phyloP scores from a whole-genome alignment of 176 grass and related monocot genomes.

The Ananas comosus region DNA sequence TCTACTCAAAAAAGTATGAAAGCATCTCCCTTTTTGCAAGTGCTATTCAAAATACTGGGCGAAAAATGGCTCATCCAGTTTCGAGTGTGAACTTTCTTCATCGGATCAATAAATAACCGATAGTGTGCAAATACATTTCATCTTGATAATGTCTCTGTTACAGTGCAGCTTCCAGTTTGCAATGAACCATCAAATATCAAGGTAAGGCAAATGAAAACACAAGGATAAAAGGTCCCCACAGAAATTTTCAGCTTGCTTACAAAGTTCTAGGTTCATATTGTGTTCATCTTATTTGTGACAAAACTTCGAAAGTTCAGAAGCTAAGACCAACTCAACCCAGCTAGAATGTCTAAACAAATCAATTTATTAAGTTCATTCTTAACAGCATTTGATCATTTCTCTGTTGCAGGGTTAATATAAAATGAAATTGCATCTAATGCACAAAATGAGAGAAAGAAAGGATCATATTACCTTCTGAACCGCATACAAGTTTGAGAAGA shows the following conservation, averaged over 20 bases:
- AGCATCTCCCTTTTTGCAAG: too few species aligned
- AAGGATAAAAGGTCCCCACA: background rate
- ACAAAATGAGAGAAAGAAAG: conserved; percentile 1
- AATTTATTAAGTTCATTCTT: background rate
- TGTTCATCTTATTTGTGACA: background rate
- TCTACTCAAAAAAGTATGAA: too few species aligned
- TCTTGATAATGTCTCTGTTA: too few species aligned
- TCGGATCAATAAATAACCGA: too few species aligned
- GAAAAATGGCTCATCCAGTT: too few species aligned
- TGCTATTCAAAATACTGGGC: too few species aligned
- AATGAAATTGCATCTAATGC: too few species aligned
- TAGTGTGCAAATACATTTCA: too few species aligned
- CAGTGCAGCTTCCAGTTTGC: background rate
- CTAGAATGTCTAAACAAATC: conserved; percentile 7
- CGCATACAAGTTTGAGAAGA: conserved; percentile 38
- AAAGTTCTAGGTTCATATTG: background rate
- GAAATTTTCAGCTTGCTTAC: background rate
- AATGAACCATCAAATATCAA: background rate
- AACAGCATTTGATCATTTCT: too few species aligned
- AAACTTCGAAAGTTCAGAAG: background rate
- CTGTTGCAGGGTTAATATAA: too few species aligned
- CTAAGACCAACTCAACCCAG: background rate
- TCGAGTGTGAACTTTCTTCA: too few species aligned
- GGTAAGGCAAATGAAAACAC: background rate
- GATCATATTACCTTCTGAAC: conserved; percentile 51